phyloP scores from a whole-genome alignment of 495 filamentous ascomycete species.

The Penicillium nucicola region DNA sequence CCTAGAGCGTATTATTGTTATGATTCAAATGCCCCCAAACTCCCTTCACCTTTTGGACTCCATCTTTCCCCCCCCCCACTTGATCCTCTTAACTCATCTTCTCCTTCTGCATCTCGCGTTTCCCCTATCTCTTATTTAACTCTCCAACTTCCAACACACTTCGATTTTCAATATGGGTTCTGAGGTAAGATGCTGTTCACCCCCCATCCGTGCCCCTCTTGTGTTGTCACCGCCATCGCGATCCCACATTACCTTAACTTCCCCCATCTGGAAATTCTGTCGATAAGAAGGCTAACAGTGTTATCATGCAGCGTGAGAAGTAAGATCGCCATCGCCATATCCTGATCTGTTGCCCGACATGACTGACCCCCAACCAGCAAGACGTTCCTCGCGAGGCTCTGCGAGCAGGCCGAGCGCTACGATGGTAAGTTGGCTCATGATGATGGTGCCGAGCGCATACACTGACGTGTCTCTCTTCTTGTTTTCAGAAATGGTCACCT shows the following conservation, averaged over 20 bases:
- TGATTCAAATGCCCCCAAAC: conserved; percentile 23
- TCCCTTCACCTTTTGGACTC: conserved; percentile 13
- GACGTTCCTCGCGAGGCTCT: conserved; percentile 99
- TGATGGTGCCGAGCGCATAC: background rate
- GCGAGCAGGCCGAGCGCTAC: conserved; percentile 99
- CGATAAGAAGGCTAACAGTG: conserved; percentile 21
- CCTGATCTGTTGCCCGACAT: conserved; percentile 17
- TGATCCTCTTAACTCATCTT: conserved; percentile 25
- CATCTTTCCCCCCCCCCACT: conserved; percentile 25
- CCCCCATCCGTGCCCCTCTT: conserved; percentile 39
- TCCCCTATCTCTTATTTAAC: conserved; percentile 12
- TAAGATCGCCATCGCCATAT: conserved; percentile 39
- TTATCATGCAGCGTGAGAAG: conserved; percentile 74
- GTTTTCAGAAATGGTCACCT: conserved; percentile 88
- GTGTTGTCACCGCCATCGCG: conserved; percentile 30
- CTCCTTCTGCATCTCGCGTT: conserved; percentile 22
- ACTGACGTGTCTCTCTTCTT: conserved; percentile 21
- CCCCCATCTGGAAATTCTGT: conserved; percentile 1
- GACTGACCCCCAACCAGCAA: conserved; percentile 67
- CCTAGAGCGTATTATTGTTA: conserved; percentile 20
- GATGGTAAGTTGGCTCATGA: conserved; percentile 66
- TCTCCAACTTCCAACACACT: conserved; percentile 10
- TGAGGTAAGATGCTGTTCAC: conserved; percentile 44
- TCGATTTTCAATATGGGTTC: conserved; percentile 39
- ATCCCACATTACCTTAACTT: conserved; percentile 25